Conservation (phyloP, 1,139 yeast species). For the Hemisphaericaspora xylofermentans region DNA sequence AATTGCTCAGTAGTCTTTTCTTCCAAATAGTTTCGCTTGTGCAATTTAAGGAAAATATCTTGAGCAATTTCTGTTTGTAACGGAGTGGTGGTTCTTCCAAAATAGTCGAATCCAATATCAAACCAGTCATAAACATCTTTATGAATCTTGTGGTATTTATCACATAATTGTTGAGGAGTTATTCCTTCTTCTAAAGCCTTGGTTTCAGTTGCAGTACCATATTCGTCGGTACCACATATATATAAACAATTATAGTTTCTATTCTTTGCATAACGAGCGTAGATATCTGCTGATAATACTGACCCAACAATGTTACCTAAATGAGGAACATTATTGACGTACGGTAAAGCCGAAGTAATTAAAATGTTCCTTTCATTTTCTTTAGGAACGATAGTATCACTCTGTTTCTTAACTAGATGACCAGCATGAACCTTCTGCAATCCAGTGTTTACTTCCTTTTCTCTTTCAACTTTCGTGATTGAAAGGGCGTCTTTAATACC, state of each 20-base stretch:
- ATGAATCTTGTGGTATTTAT: slow-evolving; percentile 84
- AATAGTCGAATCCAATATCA: slow-evolving; percentile 88
- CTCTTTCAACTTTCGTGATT: slow-evolving; percentile 44
- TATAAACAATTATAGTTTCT: slow-evolving; percentile 85
- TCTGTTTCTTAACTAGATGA: slow-evolving; percentile 36
- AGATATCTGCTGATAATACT: slow-evolving; percentile 92
- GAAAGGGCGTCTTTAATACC: slow-evolving; percentile 41
- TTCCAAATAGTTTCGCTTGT: slow-evolving; percentile 75
- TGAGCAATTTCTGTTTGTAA: slow-evolving; percentile 95
- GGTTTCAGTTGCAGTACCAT: slow-evolving; percentile 99
- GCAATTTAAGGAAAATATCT: slow-evolving; percentile 75
- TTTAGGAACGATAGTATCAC: slow-evolving; percentile 50
- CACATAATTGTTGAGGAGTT: slow-evolving; percentile 84
- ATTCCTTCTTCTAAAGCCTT: slow-evolving; percentile 93
- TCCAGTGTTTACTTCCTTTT: slow-evolving; percentile 58
- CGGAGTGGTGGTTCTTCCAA: slow-evolving; percentile 93
- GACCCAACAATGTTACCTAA: slow-evolving; percentile 96
- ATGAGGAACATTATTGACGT: slow-evolving; percentile 97
- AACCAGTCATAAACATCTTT: slow-evolving; percentile 94
- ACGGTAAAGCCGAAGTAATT: slow-evolving; percentile 94
- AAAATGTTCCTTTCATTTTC: slow-evolving; percentile 74
- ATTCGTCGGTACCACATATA: slow-evolving; percentile 97
- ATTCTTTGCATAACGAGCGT: slow-evolving; percentile 83
- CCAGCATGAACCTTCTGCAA: slow-evolving; percentile 45
- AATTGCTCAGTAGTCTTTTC: slow-evolving; percentile 87